Percentiles rank a stretch among this genome's conserved stretches.
These are phyloP conservation scores for Lentinula guzmanii DNA, from an alignment of 768 basidiomycete species.

Conservation along the genomic window DNA sequence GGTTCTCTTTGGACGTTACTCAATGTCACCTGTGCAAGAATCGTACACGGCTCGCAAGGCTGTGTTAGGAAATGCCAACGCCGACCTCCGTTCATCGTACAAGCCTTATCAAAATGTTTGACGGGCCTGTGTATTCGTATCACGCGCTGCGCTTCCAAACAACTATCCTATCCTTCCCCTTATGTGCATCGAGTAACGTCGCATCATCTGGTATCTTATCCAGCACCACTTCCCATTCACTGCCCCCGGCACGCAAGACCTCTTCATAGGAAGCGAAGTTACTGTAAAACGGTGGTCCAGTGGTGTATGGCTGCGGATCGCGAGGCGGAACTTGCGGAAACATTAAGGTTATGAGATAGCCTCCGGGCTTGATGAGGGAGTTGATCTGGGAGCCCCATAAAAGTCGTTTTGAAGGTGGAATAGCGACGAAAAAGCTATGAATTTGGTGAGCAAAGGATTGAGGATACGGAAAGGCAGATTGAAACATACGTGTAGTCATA, in stretches of 20 bases:
- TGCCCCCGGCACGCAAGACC: conserved; percentile 28
- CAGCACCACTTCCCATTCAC: conserved; percentile 45
- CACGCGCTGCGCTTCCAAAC: conserved; percentile 41
- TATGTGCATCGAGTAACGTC: conserved; percentile 24
- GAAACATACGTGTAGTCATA: conserved; percentile 58
- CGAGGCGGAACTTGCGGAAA: conserved; percentile 43
- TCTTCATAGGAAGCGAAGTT: conserved; percentile 50
- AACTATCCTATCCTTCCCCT: conserved; percentile 44
- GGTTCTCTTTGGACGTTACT: too few relatives aligned
- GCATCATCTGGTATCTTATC: conserved; percentile 45
- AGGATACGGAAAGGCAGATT: background rate
- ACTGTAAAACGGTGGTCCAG: conserved; percentile 61
- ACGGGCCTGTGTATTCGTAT: background rate
- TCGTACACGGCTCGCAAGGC: too few relatives aligned
- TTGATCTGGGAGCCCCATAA: conserved; percentile 58
- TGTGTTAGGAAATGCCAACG: too few relatives aligned
- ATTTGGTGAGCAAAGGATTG: background rate
- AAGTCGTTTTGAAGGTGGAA: conserved; percentile 44
- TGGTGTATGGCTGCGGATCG: conserved; percentile 24
- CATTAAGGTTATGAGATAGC: conserved; percentile 53
- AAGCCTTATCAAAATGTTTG: background rate
- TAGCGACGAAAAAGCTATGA: conserved; percentile 67
- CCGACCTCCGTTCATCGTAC: too few relatives aligned
- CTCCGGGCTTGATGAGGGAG: conserved; percentile 52
- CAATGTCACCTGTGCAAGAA: too few relatives aligned